These are phyloP conservation scores for Thymus quinquecostatus DNA, from an alignment of 257 asterid species.

Conservation along the genomic window DNA sequence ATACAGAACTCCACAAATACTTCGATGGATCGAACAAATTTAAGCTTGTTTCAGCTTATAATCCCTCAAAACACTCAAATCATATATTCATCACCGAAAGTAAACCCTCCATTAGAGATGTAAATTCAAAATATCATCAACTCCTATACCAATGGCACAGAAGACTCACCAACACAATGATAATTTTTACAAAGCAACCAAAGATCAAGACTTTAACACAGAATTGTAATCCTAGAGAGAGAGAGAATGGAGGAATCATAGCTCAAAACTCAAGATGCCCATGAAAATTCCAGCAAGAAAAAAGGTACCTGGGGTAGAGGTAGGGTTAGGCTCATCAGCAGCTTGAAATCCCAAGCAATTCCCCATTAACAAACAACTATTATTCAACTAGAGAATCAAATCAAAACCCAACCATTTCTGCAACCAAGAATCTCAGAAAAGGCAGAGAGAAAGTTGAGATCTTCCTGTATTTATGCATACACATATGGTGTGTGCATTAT, in stretches of 20 bases:
- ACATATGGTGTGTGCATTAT: background rate
- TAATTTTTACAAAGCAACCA: background rate
- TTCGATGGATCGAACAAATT: no score
- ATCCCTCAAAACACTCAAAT: no score
- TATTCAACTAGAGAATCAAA: conserved; percentile 19
- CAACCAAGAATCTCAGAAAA: conserved; percentile 1
- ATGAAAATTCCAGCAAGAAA: conserved; percentile 15
- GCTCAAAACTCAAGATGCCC: conserved; percentile 29
- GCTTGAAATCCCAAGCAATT: conserved; percentile 75
- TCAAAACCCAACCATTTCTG: conserved; percentile 27
- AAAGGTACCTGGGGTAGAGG: conserved; percentile 64
- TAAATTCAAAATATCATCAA: conserved; percentile 22
- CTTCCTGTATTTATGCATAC: background rate
- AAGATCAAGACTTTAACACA: background rate
- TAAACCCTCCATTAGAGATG: no score
- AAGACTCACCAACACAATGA: background rate
- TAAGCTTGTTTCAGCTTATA: no score
- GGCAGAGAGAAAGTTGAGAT: background rate
- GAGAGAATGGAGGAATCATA: background rate
- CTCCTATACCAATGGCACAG: background rate
- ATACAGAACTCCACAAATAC: background rate
- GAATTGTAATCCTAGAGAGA: background rate
- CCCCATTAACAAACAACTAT: conserved; percentile 58
- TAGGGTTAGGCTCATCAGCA: conserved; percentile 47
- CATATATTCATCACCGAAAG: no score